Conservation (phyloP, 169 alveolate genomes). For the Plasmodium coatneyi region DNA sequence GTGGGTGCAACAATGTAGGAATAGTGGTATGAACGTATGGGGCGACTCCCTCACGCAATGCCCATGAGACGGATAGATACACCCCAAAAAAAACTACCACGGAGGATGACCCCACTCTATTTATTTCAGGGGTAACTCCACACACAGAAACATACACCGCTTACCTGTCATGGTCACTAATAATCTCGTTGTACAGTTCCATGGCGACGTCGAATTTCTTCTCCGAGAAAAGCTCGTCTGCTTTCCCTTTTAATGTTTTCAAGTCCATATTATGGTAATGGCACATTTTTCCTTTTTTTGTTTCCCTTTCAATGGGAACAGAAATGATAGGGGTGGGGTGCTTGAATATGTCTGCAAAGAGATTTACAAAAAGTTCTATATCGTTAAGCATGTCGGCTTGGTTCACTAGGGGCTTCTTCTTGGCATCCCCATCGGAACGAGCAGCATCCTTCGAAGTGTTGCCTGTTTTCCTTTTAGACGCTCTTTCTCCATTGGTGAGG, state of each 20-base stretch:
- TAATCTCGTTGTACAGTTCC: slow-evolving; percentile 18
- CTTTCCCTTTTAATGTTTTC: slow-evolving; percentile 10
- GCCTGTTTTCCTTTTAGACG: background rate
- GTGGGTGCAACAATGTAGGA: too few species aligned
- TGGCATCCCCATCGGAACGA: background rate
- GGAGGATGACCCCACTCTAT: background rate
- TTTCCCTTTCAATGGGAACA: slow-evolving; percentile 32
- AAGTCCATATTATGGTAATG: background rate
- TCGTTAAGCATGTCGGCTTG: background rate
- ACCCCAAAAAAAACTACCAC: background rate
- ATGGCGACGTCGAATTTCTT: slow-evolving; percentile 8
- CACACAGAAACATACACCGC: background rate
- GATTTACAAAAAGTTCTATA: background rate
- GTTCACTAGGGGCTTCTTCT: background rate
- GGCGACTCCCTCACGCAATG: background rate
- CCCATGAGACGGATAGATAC: background rate
- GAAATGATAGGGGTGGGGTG: background rate
- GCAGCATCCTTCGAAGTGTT: background rate
- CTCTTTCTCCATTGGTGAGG: background rate
- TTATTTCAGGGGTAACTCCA: background rate
- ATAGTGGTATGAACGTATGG: background rate
- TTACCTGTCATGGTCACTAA: background rate
- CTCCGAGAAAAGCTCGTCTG: slow-evolving; percentile 31
- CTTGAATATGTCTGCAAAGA: background rate
- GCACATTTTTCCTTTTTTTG: background rate